phyloP scores from a whole-genome alignment of 441 rosid species.

The Biscutella laevigata region DNA sequence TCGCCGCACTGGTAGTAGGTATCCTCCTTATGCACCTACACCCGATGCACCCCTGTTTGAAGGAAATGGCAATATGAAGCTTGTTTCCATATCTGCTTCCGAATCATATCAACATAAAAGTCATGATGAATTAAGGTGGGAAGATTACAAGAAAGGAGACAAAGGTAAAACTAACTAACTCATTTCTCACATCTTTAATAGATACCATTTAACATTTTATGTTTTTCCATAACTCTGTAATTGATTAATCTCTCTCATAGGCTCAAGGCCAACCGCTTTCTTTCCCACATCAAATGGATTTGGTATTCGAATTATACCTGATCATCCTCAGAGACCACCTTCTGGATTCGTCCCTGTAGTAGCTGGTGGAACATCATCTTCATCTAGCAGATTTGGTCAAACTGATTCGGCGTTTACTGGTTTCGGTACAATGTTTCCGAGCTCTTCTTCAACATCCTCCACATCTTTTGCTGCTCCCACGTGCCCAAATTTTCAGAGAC shows the following conservation, averaged over 20 bases:
- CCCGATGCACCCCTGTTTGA: too few species aligned
- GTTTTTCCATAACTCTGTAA: not conserved
- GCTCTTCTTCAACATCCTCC: not conserved
- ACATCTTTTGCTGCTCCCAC: not conserved
- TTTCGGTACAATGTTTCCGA: not conserved
- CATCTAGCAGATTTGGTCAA: not conserved
- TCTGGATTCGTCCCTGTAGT: too few species aligned
- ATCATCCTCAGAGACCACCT: not conserved
- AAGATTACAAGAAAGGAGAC: conserved; percentile 8
- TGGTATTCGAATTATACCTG: not conserved
- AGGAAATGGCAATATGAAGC: not conserved
- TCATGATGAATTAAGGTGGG: conserved; percentile 22
- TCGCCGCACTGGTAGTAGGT: not conserved
- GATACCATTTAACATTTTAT: not conserved
- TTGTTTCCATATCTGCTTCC: conserved; percentile 18
- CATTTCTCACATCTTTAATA: not conserved
- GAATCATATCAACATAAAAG: not conserved
- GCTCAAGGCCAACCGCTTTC: not conserved
- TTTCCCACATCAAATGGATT: not conserved
- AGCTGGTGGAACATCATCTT: too few species aligned
- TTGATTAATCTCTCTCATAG: not conserved
- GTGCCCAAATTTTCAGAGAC: not conserved
- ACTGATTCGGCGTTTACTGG: not conserved
- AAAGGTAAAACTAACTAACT: conserved; percentile 14
- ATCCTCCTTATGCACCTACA: conserved; percentile 5